Percentiles rank a stretch among this genome's conserved stretches.
These are phyloP conservation scores for Leccinellum rugosiceps DNA, from an alignment of 768 basidiomycete species.

Conservation along the genomic window DNA sequence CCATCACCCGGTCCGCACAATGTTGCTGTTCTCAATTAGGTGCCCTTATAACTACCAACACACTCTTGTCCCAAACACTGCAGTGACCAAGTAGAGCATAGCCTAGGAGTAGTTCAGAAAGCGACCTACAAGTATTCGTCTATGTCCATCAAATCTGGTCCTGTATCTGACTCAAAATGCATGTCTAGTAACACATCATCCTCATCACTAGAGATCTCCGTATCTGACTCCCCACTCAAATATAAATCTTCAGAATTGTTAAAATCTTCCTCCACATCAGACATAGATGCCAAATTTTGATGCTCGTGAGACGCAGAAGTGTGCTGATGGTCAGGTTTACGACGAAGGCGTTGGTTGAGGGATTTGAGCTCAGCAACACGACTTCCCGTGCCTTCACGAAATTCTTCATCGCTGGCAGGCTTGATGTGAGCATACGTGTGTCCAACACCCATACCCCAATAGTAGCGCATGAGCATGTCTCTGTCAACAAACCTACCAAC, in stretches of 20 bases:
- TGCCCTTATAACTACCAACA: too few relatives aligned
- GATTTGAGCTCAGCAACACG: too few relatives aligned
- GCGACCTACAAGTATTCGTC: not conserved
- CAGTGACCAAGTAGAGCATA: too few relatives aligned
- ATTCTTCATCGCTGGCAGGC: not conserved
- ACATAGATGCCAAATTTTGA: not conserved
- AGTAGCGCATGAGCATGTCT: not conserved
- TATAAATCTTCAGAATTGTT: not conserved
- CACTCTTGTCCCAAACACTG: too few relatives aligned
- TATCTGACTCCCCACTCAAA: not conserved
- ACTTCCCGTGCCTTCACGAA: not conserved
- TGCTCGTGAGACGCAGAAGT: not conserved
- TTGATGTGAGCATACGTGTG: not conserved
- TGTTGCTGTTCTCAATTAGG: too few relatives aligned
- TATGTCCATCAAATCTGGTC: not conserved
- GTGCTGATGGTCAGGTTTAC: not conserved
- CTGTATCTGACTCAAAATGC: not conserved
- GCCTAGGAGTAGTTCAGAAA: not conserved
- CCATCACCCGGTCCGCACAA: too few relatives aligned
- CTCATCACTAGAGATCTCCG: not conserved
- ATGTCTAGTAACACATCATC: not conserved
- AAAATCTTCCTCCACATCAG: not conserved
- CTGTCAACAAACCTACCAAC: not conserved
- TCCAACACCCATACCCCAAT: not conserved
- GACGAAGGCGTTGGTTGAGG: not conserved